A percentile compares a stretch with the other conserved stretches of the same genome.
phyloP scores from a whole-genome alignment of 371 early-diverging fungal species.

The Circinella minor region DNA sequence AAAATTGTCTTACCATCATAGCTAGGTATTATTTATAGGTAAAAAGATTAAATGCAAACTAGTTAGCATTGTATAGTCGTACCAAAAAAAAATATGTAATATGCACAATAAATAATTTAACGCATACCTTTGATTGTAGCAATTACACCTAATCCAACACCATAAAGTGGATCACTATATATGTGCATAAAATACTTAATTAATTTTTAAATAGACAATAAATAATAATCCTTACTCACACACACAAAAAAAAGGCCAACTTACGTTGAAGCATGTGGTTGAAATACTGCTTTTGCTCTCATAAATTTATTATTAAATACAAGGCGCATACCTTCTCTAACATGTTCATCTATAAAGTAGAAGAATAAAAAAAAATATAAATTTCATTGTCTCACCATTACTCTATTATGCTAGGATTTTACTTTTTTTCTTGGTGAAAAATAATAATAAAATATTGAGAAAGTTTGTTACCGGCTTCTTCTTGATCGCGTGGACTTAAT shows the following conservation, averaged over 20 bases:
- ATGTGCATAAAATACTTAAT: no score
- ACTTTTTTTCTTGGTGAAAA: no score
- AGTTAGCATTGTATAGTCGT: no score
- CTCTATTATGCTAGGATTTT: no score
- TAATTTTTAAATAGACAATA: neutral
- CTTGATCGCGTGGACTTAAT: conserved; percentile 56
- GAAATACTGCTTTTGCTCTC: conserved; percentile 51
- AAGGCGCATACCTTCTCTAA: conserved; percentile 44
- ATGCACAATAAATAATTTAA: no score
- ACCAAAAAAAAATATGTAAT: no score
- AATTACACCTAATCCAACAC: conserved; percentile 54
- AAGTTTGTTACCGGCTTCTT: conserved; percentile 43
- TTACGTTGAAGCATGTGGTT: conserved; percentile 31
- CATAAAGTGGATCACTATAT: conserved; percentile 47
- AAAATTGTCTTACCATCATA: conserved; percentile 9
- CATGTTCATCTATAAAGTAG: conserved; percentile 41
- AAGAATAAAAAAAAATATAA: neutral
- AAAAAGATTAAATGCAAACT: neutral
- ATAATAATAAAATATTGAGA: no score
- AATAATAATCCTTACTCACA: no score
- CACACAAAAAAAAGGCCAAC: neutral
- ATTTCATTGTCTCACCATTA: no score
- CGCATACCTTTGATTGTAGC: conserved; percentile 48
- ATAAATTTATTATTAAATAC: conserved; percentile 57
- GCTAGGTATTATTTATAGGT: neutral